Evolutionary conservation across 345 rosid genomes (phyloP).

Genomic region (Gossypium longicalyx): DNA sequence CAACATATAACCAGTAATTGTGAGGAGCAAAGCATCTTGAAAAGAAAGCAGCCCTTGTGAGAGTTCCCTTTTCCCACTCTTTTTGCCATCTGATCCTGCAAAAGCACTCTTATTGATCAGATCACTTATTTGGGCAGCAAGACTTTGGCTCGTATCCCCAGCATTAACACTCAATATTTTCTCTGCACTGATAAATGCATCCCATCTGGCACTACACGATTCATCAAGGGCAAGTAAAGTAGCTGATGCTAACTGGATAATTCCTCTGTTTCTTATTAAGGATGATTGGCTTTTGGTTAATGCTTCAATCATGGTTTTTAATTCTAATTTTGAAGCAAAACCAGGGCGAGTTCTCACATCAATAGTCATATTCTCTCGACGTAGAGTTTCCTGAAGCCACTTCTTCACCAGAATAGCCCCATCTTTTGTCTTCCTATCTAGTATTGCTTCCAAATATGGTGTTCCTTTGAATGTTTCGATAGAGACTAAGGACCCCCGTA

Average conservation of each 20-base stretch:
- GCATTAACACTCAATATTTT: conserved; percentile 78
- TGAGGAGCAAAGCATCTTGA: conserved; percentile 73
- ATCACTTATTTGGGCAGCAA: conserved; percentile 88
- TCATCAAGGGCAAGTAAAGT: conserved; percentile 60
- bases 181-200: conserved; percentile 83
- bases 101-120: conserved; percentile 69
- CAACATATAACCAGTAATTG: conserved; percentile 66
- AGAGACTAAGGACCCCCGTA: conserved; percentile 66
- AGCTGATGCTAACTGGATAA: conserved; percentile 83
- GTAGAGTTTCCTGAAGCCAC: conserved; percentile 89
- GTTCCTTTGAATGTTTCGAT: conserved; percentile 74
- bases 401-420: conserved; percentile 79
- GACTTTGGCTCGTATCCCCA: conserved; percentile 89
- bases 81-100: conserved; percentile 42
- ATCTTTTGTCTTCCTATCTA: conserved; percentile 82
- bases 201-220: conserved; percentile 66
- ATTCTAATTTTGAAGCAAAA: conserved; percentile 56
- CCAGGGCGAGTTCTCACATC: conserved; percentile 71
- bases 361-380: conserved; percentile 50
- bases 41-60: conserved; percentile 61
- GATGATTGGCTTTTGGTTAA: conserved; percentile 59
- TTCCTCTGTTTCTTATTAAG: conserved; percentile 68
- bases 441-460: conserved; percentile 78
- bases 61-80: conserved; percentile 33
- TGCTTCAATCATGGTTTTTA: conserved; percentile 60